These are phyloP conservation scores for Fusarium coicis DNA, from an alignment of 2,329 filamentous ascomycete genomes.

Conservation along the genomic window DNA sequence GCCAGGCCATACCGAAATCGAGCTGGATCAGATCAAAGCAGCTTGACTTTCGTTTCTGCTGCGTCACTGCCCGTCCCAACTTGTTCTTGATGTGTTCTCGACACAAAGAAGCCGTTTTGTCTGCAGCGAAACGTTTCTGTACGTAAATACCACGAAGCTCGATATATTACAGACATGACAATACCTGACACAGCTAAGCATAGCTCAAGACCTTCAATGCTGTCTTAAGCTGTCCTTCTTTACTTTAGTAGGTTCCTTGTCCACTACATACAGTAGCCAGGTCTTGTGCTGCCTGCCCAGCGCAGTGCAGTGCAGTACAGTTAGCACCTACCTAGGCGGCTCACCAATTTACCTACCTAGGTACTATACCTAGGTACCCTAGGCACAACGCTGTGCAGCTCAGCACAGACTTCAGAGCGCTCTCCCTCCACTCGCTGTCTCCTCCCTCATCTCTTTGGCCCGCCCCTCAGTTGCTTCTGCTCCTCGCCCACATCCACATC, in stretches of 20 bases:
- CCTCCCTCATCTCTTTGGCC: slow-evolving; percentile 39
- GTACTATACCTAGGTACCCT: not conserved
- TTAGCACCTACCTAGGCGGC: not conserved
- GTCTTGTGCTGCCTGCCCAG: slow-evolving; percentile 16
- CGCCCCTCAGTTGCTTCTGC: slow-evolving; percentile 24
- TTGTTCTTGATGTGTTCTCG: slow-evolving; percentile 24
- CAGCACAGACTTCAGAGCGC: slow-evolving; percentile 34
- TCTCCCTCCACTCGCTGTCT: slow-evolving; percentile 32
- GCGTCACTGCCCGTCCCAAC: slow-evolving; percentile 38
- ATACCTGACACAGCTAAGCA: not conserved
- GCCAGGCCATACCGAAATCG: slow-evolving; percentile 32
- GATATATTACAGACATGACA: not conserved
- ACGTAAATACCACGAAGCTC: not conserved
- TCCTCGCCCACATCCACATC: slow-evolving; percentile 20
- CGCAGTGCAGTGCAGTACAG: not conserved
- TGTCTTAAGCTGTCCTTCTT: not conserved
- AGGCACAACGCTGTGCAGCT: slow-evolving; percentile 4
- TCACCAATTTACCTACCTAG: not conserved
- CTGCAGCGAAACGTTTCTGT: slow-evolving; percentile 7
- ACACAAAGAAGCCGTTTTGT: slow-evolving; percentile 6
- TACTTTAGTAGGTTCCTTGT: not conserved
- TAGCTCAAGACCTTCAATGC: not conserved
- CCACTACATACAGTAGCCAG: not conserved
- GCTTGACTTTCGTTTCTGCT: slow-evolving; percentile 36
- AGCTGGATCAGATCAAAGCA: slow-evolving; percentile 39